phyloP scores from a whole-genome alignment of 208 protist genomes.

The Leishmania braziliensis region DNA sequence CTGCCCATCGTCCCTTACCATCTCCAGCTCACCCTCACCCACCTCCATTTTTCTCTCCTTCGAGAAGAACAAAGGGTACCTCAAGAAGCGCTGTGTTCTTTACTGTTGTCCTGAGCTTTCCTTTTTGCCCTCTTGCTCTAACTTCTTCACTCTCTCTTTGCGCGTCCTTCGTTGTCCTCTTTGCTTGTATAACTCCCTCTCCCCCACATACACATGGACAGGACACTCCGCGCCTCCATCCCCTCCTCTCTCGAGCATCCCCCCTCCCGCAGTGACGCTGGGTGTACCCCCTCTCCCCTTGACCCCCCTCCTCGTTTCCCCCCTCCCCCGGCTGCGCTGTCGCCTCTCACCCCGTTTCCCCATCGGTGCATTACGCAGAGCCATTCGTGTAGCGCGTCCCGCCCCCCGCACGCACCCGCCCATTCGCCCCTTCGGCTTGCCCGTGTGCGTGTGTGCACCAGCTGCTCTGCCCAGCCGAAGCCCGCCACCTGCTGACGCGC shows the following conservation, averaged over 20 bases:
- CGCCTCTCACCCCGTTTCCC: neutral
- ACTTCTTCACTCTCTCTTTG: neutral
- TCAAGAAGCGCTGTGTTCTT: neutral
- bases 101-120: neutral
- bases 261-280: neutral
- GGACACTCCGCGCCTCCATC: neutral
- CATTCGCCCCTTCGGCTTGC: neutral
- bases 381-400: neutral
- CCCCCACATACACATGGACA: neutral
- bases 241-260: neutral
- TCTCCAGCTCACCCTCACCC: too few relatives aligned
- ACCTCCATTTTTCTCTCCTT: neutral
- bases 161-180: neutral
- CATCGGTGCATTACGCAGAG: neutral
- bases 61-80: neutral
- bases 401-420: neutral
- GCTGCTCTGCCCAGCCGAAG: neutral
- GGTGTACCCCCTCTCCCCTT: too few relatives aligned
- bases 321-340: neutral
- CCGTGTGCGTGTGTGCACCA: neutral
- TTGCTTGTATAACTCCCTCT: neutral
- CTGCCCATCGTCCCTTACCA: too few relatives aligned
- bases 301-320: neutral
- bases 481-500: neutral
- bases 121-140: neutral